Evolutionary conservation across 306 rosid genomes (phyloP), one percentile per base, ranked within the genome.

Genomic region (Dryas alaskensis): DNA sequence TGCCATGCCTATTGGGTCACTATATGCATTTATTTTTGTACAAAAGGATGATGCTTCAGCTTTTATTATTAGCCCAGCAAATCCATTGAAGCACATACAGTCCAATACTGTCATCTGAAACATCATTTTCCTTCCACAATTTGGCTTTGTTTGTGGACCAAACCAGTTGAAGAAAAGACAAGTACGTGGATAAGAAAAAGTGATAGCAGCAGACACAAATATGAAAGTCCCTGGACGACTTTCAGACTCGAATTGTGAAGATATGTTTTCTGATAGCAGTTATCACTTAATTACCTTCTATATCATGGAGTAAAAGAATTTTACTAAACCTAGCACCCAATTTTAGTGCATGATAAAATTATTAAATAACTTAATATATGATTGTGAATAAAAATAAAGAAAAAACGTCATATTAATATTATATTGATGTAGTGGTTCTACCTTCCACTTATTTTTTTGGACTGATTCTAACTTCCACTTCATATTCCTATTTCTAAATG

Each of bases 61-160:
- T 16, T 40, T 40, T 46, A 39, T 62, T 40, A 7, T 64, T n/a
- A 16, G 37, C 69, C 14, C 13, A 43, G 51, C 69, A n/a, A 39
- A 64, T 7, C 17, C 8, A 4, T 14, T 5, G 57, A 52, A 52
- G 40, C 25, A 45, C 40, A 45, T 17, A 65, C 53, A 45, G 70
- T 16, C 16, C 48, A 7, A 64, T 22, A 40, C 67, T 14, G 55
- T 37, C 10, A 55, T 44, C 52, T 59, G 27, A 25, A 59, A 71
- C 45, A 58, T 72, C 75, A 16, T 59, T 59, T 59, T 46, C 76
- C 58, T 13, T 14, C 69, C 44, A 14, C 25, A 64, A n/a, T 42
- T 17, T 8, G 0, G 67, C 45, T 5, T 58, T 72, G 44, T 59
- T 6, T 16, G 47, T 72, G 58, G 76, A 72, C 67, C 55, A 62